A percentile compares a stretch with the other conserved stretches of the same genome.
These are phyloP conservation scores for Venturia oleaginea DNA, from an alignment of 2,329 filamentous ascomycete genomes.

Conservation along the genomic window DNA sequence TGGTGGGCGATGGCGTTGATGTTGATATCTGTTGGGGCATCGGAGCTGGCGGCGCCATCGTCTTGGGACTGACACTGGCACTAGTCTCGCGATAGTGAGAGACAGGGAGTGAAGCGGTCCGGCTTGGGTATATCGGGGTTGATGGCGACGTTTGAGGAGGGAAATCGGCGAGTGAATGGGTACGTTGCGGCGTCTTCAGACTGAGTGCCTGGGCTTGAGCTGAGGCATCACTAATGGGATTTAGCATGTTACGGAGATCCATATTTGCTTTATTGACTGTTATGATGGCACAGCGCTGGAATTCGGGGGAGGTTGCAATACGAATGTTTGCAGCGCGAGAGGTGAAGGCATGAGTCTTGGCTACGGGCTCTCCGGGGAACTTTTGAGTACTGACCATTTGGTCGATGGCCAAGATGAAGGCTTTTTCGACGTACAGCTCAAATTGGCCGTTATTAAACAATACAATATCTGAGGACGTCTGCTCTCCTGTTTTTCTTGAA, in stretches of 20 bases:
- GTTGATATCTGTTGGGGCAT: neutral
- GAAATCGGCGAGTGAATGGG: neutral
- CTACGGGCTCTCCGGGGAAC: neutral
- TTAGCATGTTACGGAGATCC: constrained; percentile 14
- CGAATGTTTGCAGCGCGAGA: neutral
- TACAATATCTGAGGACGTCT: no score
- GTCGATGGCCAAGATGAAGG: no score
- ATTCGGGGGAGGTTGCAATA: neutral
- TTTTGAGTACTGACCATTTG: no score
- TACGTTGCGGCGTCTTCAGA: constrained; percentile 4
- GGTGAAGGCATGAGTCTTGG: neutral
- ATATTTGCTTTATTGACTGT: constrained; percentile 10
- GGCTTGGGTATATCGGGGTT: neutral
- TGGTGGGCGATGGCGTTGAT: constrained; percentile 8
- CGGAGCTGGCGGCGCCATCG: constrained; percentile 12
- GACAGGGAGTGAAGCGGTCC: constrained; percentile 9
- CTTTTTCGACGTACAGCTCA: no score
- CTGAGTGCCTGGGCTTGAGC: neutral
- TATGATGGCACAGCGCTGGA: neutral
- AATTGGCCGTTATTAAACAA: no score
- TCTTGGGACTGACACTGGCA: constrained; percentile 14
- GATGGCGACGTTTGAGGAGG: constrained; percentile 6
- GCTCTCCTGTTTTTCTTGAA: no score
- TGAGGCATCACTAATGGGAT: constrained; percentile 1
- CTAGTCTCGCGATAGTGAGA: constrained; percentile 7